Evolutionary conservation across 768 basidiomycete species (phyloP).

Genomic region (Rhodosporidiobolus sp.): DNA sequence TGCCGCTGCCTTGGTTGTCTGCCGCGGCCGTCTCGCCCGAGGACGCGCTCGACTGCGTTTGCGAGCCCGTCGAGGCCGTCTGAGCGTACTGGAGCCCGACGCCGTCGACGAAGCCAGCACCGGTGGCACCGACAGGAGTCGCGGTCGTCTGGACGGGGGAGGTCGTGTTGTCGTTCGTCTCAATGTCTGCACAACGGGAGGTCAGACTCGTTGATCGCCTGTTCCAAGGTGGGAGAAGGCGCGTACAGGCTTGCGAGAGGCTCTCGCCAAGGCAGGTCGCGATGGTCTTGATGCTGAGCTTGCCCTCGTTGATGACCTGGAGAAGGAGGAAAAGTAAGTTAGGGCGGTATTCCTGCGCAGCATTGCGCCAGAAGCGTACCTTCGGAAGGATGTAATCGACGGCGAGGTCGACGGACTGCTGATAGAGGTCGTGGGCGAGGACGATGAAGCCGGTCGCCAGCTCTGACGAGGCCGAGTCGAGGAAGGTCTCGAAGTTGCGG

Average conservation of each 20-base stretch:
- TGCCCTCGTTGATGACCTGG: slow-evolving; percentile 64
- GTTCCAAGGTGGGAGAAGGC: no score
- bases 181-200: slow-evolving; percentile 21
- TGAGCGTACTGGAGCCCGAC: not conserved
- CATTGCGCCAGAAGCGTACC: no score
- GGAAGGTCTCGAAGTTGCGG: slow-evolving; percentile 67
- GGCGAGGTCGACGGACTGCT: slow-evolving; percentile 72
- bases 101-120: slow-evolving; percentile 25
- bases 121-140: slow-evolving; percentile 25
- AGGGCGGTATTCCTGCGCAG: no score
- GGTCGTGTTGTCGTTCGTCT: slow-evolving; percentile 25
- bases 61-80: no score
- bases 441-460: slow-evolving; percentile 79
- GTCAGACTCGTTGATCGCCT: not conserved
- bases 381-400: slow-evolving; percentile 81
- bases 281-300: slow-evolving; percentile 70
- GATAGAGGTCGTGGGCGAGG: slow-evolving; percentile 78
- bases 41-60: no score
- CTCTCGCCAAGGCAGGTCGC: slow-evolving; percentile 62
- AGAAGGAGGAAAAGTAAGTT: slow-evolving; percentile 83
- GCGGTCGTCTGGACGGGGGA: slow-evolving; percentile 9
- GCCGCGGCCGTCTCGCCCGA: no score
- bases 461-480: slow-evolving; percentile 58
- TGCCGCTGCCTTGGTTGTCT: no score
- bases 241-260: slow-evolving; percentile 59